Percentiles rank a stretch among this genome's conserved stretches.
Conservation (phyloP, 257 asterid genomes). For the Linderniella brevidens region DNA sequence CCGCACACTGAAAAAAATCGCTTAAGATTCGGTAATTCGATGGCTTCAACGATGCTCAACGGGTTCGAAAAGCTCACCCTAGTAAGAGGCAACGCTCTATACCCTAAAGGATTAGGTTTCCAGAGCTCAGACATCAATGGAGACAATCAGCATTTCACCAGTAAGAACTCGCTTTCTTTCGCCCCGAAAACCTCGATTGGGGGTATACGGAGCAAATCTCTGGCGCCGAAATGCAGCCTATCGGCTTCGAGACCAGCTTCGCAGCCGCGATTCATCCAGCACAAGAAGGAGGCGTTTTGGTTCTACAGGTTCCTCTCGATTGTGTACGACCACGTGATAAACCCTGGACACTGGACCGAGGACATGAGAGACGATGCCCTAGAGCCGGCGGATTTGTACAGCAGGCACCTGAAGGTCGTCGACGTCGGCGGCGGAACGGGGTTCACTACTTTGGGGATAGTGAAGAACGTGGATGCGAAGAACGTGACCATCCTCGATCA, state of each 20-base stretch:
- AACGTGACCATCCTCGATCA: conserved; percentile 96
- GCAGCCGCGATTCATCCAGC: conserved; percentile 87
- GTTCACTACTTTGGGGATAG: conserved; percentile 83
- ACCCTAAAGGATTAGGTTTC: conserved; percentile 24
- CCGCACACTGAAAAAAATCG: no score
- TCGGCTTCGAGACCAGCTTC: conserved; percentile 76
- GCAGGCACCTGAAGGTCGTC: conserved; percentile 46
- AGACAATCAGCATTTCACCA: conserved; percentile 17
- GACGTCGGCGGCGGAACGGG: conserved; percentile 99
- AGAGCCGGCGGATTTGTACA: conserved; percentile 69
- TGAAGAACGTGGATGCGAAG: conserved; percentile 75
- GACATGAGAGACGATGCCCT: conserved; percentile 97
- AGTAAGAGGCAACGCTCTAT: conserved; percentile 27
- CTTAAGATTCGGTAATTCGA: no score
- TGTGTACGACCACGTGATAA: conserved; percentile 81
- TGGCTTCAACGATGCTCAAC: conserved; percentile 59
- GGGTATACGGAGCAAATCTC: conserved; percentile 15
- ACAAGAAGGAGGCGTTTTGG: conserved; percentile 95
- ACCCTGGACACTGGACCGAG: conserved; percentile 99
- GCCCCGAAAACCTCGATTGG: conserved; percentile 16
- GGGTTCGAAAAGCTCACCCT: not conserved
- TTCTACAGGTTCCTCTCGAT: conserved; percentile 77
- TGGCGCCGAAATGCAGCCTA: conserved; percentile 46
- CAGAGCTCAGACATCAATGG: conserved; percentile 27
- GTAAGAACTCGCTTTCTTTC: conserved; percentile 19